Conservation (phyloP, 306 rosid genomes). For the Cotoneaster glaucophyllus region DNA sequence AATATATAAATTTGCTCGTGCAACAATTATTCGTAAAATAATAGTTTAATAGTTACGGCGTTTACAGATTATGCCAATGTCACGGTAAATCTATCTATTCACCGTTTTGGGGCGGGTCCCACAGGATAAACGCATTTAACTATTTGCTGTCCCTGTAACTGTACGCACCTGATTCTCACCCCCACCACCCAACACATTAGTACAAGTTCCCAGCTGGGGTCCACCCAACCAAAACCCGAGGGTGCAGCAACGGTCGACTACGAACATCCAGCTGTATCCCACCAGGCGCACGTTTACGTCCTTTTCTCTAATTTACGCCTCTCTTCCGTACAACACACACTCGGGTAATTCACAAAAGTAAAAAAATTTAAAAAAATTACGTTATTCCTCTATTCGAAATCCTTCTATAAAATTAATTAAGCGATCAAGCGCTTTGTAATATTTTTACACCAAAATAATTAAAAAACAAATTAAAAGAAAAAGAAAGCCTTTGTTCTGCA, state of each 20-base stretch:
- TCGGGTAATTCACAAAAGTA: not conserved
- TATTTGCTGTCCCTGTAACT: too few species aligned
- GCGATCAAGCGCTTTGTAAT: not conserved
- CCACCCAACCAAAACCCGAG: conserved; percentile 23
- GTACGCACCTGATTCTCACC: not conserved
- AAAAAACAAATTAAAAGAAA: not conserved
- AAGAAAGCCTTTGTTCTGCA: not conserved
- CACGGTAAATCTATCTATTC: too few species aligned
- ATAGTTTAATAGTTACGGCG: too few species aligned
- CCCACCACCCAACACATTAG: not conserved
- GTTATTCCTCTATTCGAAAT: not conserved
- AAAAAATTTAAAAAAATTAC: not conserved
- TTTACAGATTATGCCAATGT: not conserved
- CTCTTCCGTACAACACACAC: not conserved
- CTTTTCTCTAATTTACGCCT: not conserved
- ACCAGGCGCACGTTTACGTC: conserved; percentile 27
- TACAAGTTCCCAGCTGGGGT: conserved; percentile 41
- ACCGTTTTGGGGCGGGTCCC: too few species aligned
- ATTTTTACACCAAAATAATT: not conserved
- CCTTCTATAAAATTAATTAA: not conserved
- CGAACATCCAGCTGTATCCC: conserved; percentile 53
- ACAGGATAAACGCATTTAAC: too few species aligned
- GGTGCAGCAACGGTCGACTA: conserved; percentile 38
- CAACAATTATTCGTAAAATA: too few species aligned
- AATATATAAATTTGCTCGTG: too few species aligned